phyloP scores from a whole-genome alignment of 495 filamentous ascomycete species.

The Umbilicaria muhlenbergii region DNA sequence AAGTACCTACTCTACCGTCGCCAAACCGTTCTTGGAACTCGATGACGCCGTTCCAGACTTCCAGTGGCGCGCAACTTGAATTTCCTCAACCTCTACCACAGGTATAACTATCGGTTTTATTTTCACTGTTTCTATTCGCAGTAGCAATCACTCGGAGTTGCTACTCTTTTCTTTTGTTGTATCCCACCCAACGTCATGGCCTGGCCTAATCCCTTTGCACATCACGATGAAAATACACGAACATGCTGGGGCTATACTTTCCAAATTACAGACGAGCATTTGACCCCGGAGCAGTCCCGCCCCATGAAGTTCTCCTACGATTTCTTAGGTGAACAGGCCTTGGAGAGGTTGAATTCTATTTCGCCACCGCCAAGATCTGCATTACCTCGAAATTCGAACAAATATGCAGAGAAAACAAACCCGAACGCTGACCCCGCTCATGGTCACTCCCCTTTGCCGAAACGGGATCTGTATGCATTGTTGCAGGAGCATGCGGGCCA shows the following conservation, averaged over 20 bases:
- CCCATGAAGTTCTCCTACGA: conserved; percentile 52
- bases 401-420: background rate
- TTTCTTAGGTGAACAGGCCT: conserved; percentile 45
- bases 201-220: conserved; percentile 7
- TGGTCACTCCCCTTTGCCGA: conserved; percentile 9
- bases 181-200: background rate
- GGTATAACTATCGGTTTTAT: no score
- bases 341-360: conserved; percentile 42
- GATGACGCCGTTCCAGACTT: no score
- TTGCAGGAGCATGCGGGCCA: conserved; percentile 38
- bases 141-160: no score
- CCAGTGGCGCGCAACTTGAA: no score
- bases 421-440: background rate
- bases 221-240: conserved; percentile 7
- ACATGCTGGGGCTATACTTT: conserved; percentile 55
- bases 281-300: conserved; percentile 41
- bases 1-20: no score
- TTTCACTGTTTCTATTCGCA: no score
- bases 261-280: conserved; percentile 51
- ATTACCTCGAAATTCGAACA: conserved; percentile 5
- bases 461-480: conserved; percentile 45
- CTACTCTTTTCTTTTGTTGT: background rate
- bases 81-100: no score
- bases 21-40: no score
- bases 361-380: conserved; percentile 19